phyloP scores from a whole-genome alignment of 2,329 filamentous ascomycete species.

The Fusarium buharicum region DNA sequence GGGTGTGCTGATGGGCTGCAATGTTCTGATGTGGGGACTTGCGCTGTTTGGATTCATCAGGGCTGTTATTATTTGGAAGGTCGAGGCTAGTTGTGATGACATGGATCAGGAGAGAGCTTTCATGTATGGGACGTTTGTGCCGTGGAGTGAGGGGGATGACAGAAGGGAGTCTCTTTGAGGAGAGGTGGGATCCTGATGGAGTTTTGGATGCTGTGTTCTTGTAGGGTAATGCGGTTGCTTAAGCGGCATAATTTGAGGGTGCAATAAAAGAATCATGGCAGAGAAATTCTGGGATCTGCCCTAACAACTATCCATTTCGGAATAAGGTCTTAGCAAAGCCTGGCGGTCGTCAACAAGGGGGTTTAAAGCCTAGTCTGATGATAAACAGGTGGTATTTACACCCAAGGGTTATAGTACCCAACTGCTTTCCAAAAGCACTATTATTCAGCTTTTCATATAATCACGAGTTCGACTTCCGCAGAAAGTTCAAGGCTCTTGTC shows the following conservation, averaged over 20 bases:
- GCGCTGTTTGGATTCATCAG: constrained; percentile 46
- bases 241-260: neutral
- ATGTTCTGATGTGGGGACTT: constrained; percentile 45
- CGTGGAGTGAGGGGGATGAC: constrained; percentile 17
- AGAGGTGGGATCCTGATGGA: neutral
- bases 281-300: too few relatives aligned
- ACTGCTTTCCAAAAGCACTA: too few relatives aligned
- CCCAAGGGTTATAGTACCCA: too few relatives aligned
- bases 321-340: too few relatives aligned
- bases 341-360: too few relatives aligned
- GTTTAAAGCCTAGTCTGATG: too few relatives aligned
- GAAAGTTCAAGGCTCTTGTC: too few relatives aligned
- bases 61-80: constrained; percentile 45
- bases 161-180: constrained; percentile 20
- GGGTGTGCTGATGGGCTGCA: constrained; percentile 44
- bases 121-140: constrained; percentile 39
- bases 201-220: neutral
- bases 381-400: too few relatives aligned
- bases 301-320: too few relatives aligned
- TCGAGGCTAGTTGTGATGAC: constrained; percentile 19
- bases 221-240: neutral
- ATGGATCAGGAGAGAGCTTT: constrained; percentile 9
- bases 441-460: too few relatives aligned
- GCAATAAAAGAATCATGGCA: neutral
- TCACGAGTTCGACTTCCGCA: too few relatives aligned